phyloP scores from a whole-genome alignment of 768 basidiomycete species.

The Saitozyma sp. region DNA sequence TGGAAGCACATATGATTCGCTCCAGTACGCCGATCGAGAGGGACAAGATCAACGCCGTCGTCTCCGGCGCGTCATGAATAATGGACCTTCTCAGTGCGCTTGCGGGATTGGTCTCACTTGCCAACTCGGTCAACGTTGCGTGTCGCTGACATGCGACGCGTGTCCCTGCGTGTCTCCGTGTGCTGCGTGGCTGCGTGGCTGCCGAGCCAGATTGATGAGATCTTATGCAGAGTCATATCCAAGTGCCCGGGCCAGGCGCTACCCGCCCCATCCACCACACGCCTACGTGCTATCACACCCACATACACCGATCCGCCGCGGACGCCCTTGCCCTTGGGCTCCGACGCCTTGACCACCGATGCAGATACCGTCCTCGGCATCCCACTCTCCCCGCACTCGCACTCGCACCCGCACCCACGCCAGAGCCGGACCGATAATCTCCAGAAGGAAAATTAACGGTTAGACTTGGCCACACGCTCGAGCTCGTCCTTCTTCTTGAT shows the following conservation, averaged over 20 bases:
- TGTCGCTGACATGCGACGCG: no score
- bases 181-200: no score
- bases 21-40: no score
- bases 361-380: neutral
- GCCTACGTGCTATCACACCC: no score
- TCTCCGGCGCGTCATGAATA: no score
- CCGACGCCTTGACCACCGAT: neutral
- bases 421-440: slow-evolving; percentile 12
- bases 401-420: neutral
- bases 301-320: slow-evolving; percentile 1
- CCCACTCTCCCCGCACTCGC: neutral
- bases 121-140: no score
- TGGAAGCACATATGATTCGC: no score
- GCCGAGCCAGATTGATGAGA: neutral
- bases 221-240: slow-evolving; percentile 12
- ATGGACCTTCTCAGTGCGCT: no score
- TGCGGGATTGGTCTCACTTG: no score
- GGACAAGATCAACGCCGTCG: no score
- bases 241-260: slow-evolving; percentile 11
- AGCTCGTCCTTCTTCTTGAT: slow-evolving; percentile 99
- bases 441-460: slow-evolving; percentile 71
- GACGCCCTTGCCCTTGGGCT: slow-evolving; percentile 3
- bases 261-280: no score
- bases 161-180: no score
- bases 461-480: slow-evolving; percentile 99